Evolutionary conservation across 2,329 filamentous ascomycete species (phyloP).

Genomic region (Fusarium sp.): DNA sequence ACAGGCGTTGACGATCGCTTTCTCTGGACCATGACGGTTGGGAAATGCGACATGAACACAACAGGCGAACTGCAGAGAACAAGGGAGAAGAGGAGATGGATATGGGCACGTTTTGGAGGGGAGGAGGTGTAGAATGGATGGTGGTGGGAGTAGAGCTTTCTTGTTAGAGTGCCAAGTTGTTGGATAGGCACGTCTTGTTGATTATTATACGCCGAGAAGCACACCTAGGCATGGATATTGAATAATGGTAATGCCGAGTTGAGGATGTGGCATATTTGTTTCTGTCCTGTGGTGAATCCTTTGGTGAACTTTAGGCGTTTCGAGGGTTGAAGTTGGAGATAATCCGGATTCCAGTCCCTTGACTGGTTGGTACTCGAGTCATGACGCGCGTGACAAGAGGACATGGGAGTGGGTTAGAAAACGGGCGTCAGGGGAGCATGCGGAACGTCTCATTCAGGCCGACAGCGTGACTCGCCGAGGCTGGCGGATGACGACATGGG

Average conservation of each 20-base stretch:
- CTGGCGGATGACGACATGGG: conserved; percentile 32
- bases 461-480: conserved; percentile 35
- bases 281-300: not conserved
- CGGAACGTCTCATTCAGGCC: conserved; percentile 25
- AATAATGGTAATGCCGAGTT: conserved; percentile 48
- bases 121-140: conserved; percentile 9
- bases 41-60: conserved; percentile 18
- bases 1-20: conserved; percentile 38
- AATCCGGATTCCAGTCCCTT: not conserved
- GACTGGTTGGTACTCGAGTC: not conserved
- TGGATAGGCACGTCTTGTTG: conserved; percentile 33
- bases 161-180: conserved; percentile 23
- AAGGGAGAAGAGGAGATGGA: conserved; percentile 29
- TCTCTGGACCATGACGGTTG: conserved; percentile 9
- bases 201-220: conserved; percentile 22
- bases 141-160: conserved; percentile 10
- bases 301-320: not conserved
- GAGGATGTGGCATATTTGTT: conserved; percentile 8
- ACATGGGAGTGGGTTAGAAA: not conserved
- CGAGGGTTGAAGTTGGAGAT: not conserved
- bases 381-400: conserved; percentile 33
- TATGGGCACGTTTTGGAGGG: conserved; percentile 13
- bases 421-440: conserved; percentile 19
- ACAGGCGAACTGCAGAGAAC: conserved; percentile 7
- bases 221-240: conserved; percentile 40